A percentile compares a stretch with the other conserved stretches of the same genome.
These are phyloP conservation scores for Vigna reflexopilosa DNA, from an alignment of 306 rosid species.

Conservation along the genomic window DNA sequence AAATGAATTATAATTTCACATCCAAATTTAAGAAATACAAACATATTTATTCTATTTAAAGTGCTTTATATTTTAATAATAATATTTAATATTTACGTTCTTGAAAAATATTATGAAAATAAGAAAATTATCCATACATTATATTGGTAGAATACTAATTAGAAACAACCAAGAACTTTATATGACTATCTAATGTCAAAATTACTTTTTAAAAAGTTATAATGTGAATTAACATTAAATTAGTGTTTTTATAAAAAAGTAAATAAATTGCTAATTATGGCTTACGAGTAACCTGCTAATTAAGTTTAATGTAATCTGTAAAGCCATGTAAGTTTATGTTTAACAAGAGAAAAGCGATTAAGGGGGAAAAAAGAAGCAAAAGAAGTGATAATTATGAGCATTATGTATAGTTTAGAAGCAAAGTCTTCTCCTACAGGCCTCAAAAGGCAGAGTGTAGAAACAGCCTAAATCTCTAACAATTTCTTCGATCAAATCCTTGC, in stretches of 20 bases:
- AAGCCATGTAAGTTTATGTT: constrained; percentile 2
- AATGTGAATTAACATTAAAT: too few species aligned
- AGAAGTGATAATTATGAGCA: background rate
- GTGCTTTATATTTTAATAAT: too few species aligned
- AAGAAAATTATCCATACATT: too few species aligned
- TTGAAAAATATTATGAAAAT: too few species aligned
- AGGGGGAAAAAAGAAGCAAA: background rate
- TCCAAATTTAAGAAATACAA: too few species aligned
- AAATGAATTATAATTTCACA: too few species aligned
- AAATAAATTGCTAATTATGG: background rate
- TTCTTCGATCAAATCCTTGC: constrained; percentile 79
- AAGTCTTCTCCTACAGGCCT: constrained; percentile 80
- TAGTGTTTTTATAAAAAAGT: background rate
- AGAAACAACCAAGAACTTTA: too few species aligned
- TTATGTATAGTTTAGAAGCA: constrained; percentile 56
- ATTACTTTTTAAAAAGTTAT: too few species aligned
- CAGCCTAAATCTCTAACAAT: constrained; percentile 61
- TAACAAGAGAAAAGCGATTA: background rate
- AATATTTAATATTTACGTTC: too few species aligned
- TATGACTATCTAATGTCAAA: too few species aligned
- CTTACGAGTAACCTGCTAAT: background rate
- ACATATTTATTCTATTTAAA: too few species aligned
- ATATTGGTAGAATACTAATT: too few species aligned
- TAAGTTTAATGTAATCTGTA: constrained; percentile 16
- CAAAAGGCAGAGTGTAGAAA: constrained; percentile 59